phyloP scores from a whole-genome alignment of 2,329 filamentous ascomycete species.

The Botrytis tulipae region DNA sequence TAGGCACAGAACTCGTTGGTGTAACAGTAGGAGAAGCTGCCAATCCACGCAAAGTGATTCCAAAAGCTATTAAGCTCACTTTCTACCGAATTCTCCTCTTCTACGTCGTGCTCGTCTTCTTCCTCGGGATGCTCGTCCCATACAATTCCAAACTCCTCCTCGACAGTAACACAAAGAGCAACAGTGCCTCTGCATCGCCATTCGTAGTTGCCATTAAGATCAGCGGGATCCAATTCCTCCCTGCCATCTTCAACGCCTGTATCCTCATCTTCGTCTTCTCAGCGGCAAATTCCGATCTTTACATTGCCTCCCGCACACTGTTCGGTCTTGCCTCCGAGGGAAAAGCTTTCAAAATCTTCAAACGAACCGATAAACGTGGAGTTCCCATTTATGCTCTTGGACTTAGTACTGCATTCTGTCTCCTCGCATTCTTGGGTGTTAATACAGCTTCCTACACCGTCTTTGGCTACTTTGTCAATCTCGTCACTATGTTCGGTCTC shows the following conservation, averaged over 20 bases:
- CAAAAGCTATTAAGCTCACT: conserved; percentile 60
- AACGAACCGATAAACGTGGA: conserved; percentile 52
- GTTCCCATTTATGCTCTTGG: conserved; percentile 51
- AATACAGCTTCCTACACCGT: conserved; percentile 60
- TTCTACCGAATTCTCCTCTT: conserved; percentile 61
- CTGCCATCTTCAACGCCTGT: conserved; percentile 67
- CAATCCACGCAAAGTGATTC: conserved; percentile 63
- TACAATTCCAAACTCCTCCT: conserved; percentile 60
- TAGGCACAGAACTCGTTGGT: conserved; percentile 60
- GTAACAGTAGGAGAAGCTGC: conserved; percentile 64
- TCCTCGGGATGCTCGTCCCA: conserved; percentile 61
- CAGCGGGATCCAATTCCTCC: conserved; percentile 61
- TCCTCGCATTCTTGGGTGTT: conserved; percentile 64
- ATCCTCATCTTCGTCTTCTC: conserved; percentile 68
- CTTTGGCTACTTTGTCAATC: conserved; percentile 70
- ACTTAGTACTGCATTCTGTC: conserved; percentile 51
- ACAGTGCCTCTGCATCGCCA: conserved; percentile 47
- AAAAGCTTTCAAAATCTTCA: conserved; percentile 63
- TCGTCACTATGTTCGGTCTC: conserved; percentile 48
- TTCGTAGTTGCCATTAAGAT: conserved; percentile 60
- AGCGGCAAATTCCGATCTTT: conserved; percentile 58
- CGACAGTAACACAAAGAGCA: conserved; percentile 45
- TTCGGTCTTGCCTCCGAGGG: conserved; percentile 66
- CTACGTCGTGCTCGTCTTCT: conserved; percentile 58
- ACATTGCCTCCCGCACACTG: conserved; percentile 67